phyloP scores from a whole-genome alignment of 192 early-diverging fungal species.

The Cetraspora pellucida region DNA sequence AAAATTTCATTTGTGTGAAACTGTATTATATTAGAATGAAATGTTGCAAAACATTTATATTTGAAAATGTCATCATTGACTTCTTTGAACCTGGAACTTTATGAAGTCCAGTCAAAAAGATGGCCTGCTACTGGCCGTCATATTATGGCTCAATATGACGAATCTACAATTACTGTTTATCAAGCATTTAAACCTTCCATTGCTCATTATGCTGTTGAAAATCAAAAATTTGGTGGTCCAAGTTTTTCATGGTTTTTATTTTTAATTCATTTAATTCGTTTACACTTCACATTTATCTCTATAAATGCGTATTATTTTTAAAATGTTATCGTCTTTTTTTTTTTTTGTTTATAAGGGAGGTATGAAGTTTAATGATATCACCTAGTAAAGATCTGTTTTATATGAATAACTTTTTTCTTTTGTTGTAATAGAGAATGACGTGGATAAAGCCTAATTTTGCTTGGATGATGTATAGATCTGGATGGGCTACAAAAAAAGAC shows the following conservation, averaged over 20 bases:
- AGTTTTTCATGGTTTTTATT: slow-evolving; percentile 37
- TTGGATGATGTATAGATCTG: slow-evolving; percentile 56
- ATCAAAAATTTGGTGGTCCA: slow-evolving; percentile 45
- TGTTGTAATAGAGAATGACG: slow-evolving; percentile 47
- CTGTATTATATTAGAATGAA: no score
- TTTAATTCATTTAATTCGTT: neutral
- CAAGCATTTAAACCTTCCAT: slow-evolving; percentile 46
- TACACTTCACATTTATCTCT: neutral
- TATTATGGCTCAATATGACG: slow-evolving; percentile 41
- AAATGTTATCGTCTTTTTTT: no score
- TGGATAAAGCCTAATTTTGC: slow-evolving; percentile 54
- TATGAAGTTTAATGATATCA: neutral
- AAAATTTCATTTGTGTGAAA: no score
- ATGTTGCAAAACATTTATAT: no score
- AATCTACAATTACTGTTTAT: slow-evolving; percentile 45
- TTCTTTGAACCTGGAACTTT: neutral
- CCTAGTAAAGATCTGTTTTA: neutral
- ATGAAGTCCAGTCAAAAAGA: neutral
- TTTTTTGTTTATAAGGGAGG: neutral
- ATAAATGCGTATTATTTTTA: neutral
- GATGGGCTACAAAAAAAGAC: slow-evolving; percentile 47
- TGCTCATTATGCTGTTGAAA: slow-evolving; percentile 37
- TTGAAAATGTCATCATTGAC: neutral
- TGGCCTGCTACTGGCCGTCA: slow-evolving; percentile 29
- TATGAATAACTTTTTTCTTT: neutral